A percentile compares a stretch with the other conserved stretches of the same genome.
Conservation (phyloP, 495 filamentous ascomycete genomes). For the Trichocladium antarcticum region DNA sequence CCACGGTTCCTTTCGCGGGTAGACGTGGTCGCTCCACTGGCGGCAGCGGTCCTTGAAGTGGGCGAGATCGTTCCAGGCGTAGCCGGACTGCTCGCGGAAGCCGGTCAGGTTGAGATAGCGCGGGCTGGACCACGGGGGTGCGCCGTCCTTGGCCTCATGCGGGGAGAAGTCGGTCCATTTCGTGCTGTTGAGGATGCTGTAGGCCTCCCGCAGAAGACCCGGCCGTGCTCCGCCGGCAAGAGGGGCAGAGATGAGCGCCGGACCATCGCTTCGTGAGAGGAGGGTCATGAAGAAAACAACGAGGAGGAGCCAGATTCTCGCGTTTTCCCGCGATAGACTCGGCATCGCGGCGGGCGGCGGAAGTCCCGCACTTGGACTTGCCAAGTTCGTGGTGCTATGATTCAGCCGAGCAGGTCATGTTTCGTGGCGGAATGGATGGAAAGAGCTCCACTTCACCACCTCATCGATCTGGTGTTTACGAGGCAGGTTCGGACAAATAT, state of each 20-base stretch:
- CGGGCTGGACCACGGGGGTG: constrained; percentile 16
- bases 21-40: constrained; percentile 35
- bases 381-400: not conserved
- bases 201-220: constrained; percentile 43
- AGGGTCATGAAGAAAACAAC: constrained; percentile 35
- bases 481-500: too few species aligned
- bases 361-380: too few species aligned
- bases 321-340: constrained; percentile 29
- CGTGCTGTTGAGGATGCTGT: constrained; percentile 58
- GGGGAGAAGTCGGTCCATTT: constrained; percentile 65
- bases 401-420: not conserved
- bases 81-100: constrained; percentile 58
- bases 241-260: constrained; percentile 32
- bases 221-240: constrained; percentile 30
- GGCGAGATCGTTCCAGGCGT: constrained; percentile 56
- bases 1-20: constrained; percentile 20
- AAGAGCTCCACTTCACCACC: too few species aligned
- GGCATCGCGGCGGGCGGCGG: too few species aligned
- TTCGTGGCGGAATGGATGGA: not conserved
- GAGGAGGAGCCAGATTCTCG: constrained; percentile 31
- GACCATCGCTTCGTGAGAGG: constrained; percentile 29
- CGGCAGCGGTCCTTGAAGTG: constrained; percentile 36
- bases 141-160: constrained; percentile 17
- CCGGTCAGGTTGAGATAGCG: constrained; percentile 70
- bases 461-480: too few species aligned